Base-by-base conservation (phyloP, 1,284 basidiomycete genomes). In the Uromyces viciae-fabae region DNA sequence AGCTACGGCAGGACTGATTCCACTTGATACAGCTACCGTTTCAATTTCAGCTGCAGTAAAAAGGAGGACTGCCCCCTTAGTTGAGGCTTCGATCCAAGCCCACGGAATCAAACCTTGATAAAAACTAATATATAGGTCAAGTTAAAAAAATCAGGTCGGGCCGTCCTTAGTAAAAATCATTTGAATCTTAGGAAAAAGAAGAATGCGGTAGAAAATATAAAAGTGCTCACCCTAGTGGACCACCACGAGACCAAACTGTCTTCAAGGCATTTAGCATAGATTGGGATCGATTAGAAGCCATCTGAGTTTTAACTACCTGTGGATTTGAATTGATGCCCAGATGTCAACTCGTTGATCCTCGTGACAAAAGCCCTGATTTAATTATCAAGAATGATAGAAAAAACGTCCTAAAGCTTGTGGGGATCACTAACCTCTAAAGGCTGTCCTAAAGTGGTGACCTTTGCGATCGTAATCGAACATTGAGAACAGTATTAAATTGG, bases 21-120 rank as follows among this genome's bases (percentile, higher is more conserved):
- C 94, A 9, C 85, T 84, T 52, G 90, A 88, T 46, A 89, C 88
- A 9, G 87, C 85, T 72, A 90, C 90, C 46, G 91, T 90, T 87
- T 99, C 95, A 74, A 99, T 93, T 87, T 98, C 97, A 2, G 94
- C 92, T 31, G 96, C 94, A 40, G 95, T 92, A 88, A 99, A 99
- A 82, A 99, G 89, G 52, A 99, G 89, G 52, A 99, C 97, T 76
- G 90, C 97, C 75, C 97, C 97, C 86, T 99, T 99, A 2, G 97
- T 99, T 0, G 95, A 98, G 0, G 96, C 97, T 87, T 99, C 97
- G 85, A 99, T 98, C 97, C 97, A 99, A 38, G 97, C 97, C 96
- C 96, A 99, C 84, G 96, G 97, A 86, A 99, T 99, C 81, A 99
- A 90, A 84, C 97, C 97, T 88, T 99, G 97, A 88, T 95, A 99